Evolutionary conservation across 768 basidiomycete genomes (phyloP).

Genomic region (Hysterangium stoloniferum): DNA sequence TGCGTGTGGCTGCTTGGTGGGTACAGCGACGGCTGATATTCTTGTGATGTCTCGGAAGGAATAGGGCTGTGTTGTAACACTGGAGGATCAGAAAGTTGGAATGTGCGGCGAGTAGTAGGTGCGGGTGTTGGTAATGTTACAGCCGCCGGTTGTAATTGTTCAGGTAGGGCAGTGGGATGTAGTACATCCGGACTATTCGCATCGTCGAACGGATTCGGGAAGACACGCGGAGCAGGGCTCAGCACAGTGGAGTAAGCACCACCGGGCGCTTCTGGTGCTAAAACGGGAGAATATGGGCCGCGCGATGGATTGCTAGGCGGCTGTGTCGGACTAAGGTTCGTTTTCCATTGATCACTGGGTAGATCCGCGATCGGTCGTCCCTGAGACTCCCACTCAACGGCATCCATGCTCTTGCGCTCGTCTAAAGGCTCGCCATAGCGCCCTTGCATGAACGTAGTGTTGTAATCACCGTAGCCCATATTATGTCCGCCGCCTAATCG

Average conservation of each 20-base stretch:
- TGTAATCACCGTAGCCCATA: constrained; percentile 12
- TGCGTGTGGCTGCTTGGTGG: too few relatives aligned
- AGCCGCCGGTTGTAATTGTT: too few relatives aligned
- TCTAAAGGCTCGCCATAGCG: background rate
- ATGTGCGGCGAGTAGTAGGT: background rate
- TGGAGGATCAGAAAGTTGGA: constrained; percentile 5
- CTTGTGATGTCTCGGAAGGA: background rate
- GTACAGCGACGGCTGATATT: constrained; percentile 1
- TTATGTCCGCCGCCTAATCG: constrained; percentile 4
- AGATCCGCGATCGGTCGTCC: background rate
- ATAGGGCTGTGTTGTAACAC: background rate
- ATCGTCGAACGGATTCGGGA: background rate
- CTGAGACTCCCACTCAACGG: constrained; percentile 23
- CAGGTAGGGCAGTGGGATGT: too few relatives aligned
- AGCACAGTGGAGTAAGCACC: background rate
- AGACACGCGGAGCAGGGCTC: background rate
- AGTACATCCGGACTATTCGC: too few relatives aligned
- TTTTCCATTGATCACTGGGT: background rate
- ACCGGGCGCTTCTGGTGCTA: background rate
- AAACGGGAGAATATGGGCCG: too few relatives aligned
- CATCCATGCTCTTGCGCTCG: constrained; percentile 22
- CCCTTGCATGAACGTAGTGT: constrained; percentile 2
- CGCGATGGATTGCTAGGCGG: too few relatives aligned
- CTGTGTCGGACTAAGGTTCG: too few relatives aligned
- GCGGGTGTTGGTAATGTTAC: too few relatives aligned